Percentiles rank a stretch among this genome's conserved stretches.
Conservation (phyloP, 176 grass and related monocot species). For the Oryza coarctata region DNA sequence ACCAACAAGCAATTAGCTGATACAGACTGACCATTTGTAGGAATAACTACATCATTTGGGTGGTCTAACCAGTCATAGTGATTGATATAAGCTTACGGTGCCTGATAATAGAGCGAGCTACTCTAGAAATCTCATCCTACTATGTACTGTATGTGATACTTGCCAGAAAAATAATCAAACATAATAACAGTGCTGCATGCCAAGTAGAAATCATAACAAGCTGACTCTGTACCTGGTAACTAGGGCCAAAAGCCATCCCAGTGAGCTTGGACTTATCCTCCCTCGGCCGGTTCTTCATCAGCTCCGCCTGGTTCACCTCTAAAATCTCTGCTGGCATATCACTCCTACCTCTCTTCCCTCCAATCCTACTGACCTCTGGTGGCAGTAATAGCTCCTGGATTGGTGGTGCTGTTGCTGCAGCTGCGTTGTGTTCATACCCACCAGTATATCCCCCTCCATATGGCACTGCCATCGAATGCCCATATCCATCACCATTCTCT, state of each 20-base stretch:
- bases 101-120: not conserved
- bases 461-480: not conserved
- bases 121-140: not conserved
- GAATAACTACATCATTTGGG: not conserved
- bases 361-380: conserved; percentile 52
- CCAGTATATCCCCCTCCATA: conserved; percentile 44
- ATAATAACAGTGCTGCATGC: not conserved
- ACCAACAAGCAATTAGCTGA: not conserved
- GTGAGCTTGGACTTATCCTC: conserved; percentile 83
- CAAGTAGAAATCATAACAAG: not conserved
- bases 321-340: conserved; percentile 66
- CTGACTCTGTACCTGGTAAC: conserved; percentile 66
- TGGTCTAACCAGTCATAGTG: not conserved
- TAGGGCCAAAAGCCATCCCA: conserved; percentile 83
- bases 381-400: conserved; percentile 32
- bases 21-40: not conserved
- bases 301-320: conserved; percentile 86
- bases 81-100: not conserved
- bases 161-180: conserved; percentile 10
- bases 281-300: conserved; percentile 92
- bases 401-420: conserved; percentile 10
- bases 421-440: conserved; percentile 16
- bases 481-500: conserved; percentile 25
- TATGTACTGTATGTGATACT: not conserved
- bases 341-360: conserved; percentile 82